phyloP scores from a whole-genome alignment of 1,284 basidiomycete genomes.

The Coriolopsis trogii region DNA sequence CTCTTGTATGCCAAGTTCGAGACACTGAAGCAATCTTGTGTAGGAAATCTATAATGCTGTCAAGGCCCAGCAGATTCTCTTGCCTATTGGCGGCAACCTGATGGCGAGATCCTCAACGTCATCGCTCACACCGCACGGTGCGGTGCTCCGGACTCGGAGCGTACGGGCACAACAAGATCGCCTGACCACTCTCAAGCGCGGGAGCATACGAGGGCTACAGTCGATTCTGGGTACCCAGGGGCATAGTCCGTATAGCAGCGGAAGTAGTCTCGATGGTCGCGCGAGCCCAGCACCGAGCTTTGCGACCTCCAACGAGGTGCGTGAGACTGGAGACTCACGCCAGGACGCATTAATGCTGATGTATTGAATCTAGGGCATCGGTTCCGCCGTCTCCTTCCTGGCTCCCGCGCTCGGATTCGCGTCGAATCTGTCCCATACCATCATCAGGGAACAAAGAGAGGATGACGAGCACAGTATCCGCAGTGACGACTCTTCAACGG shows the following conservation, averaged over 20 bases:
- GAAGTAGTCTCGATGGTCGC: slow-evolving; percentile 81
- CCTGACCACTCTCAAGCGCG: slow-evolving; percentile 80
- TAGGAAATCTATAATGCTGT: slow-evolving; percentile 95
- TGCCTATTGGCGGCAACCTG: slow-evolving; percentile 60
- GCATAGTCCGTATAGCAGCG: slow-evolving; percentile 77
- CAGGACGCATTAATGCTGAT: background rate
- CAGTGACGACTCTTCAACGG: slow-evolving; percentile 62
- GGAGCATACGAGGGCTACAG: slow-evolving; percentile 86
- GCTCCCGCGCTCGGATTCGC: slow-evolving; percentile 91
- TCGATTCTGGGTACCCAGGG: slow-evolving; percentile 70
- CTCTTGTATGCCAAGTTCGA: background rate
- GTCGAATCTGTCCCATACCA: slow-evolving; percentile 93
- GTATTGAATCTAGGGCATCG: slow-evolving; percentile 35
- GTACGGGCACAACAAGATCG: slow-evolving; percentile 66
- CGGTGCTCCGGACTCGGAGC: slow-evolving; percentile 67
- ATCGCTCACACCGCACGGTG: slow-evolving; percentile 52
- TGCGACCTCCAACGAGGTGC: slow-evolving; percentile 83
- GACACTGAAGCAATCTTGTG: background rate
- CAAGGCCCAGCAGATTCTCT: slow-evolving; percentile 88
- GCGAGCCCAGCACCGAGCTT: slow-evolving; percentile 89
- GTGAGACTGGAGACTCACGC: slow-evolving; percentile 22
- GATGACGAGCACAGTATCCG: slow-evolving; percentile 80
- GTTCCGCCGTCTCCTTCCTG: slow-evolving; percentile 53
- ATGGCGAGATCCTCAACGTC: slow-evolving; percentile 51
- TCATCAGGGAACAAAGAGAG: slow-evolving; percentile 93